phyloP scores from a whole-genome alignment of 2,329 filamentous ascomycete genomes.

The Madurella fahalii region DNA sequence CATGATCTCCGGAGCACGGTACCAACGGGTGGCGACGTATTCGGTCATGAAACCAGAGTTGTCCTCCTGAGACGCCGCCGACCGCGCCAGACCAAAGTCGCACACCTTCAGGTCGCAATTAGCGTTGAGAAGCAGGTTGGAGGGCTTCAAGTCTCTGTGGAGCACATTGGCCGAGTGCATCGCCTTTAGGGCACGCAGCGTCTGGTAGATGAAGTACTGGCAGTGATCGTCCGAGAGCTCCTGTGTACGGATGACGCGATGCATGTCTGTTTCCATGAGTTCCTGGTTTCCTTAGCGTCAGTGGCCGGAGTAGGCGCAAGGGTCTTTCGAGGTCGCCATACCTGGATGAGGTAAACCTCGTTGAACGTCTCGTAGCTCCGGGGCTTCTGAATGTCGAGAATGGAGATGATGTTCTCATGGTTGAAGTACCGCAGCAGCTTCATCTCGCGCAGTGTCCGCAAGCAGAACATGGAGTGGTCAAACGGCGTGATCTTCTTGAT shows the following conservation, averaged over 20 bases:
- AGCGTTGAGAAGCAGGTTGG: constrained; percentile 92
- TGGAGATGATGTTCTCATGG: constrained; percentile 99
- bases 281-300: constrained; percentile 53
- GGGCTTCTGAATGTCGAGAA: constrained; percentile 97
- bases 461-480: constrained; percentile 98
- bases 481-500: constrained; percentile 99
- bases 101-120: constrained; percentile 99
- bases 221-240: constrained; percentile 98
- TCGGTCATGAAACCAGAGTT: constrained; percentile 99
- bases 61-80: constrained; percentile 93
- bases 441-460: constrained; percentile 96
- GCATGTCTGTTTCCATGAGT: constrained; percentile 99
- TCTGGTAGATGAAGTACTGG: constrained; percentile 99
- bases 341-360: constrained; percentile 98
- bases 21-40: constrained; percentile 99
- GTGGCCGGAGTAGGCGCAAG: not conserved
- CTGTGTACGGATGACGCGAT: constrained; percentile 96
- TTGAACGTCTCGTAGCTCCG: constrained; percentile 94
- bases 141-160: constrained; percentile 95
- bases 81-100: constrained; percentile 94
- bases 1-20: constrained; percentile 99
- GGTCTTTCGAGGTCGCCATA: constrained; percentile 39
- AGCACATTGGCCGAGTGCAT: constrained; percentile 99
- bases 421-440: constrained; percentile 99
- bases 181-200: constrained; percentile 91